phyloP scores from a whole-genome alignment of 768 basidiomycete species.

The Kwoniella sp. region DNA sequence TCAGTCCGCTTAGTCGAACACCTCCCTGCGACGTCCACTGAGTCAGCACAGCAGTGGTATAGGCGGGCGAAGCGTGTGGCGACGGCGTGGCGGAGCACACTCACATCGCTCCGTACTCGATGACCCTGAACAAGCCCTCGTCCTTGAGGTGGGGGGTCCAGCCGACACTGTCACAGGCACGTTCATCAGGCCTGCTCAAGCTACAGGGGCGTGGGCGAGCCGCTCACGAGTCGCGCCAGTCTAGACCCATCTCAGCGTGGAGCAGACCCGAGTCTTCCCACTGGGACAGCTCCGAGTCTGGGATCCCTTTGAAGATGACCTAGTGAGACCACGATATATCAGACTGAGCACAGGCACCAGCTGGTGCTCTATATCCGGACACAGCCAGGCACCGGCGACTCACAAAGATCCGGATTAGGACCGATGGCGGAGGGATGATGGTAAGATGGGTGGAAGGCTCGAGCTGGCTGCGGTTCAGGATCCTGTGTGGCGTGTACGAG shows the following conservation, averaged over 20 bases:
- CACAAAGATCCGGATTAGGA: constrained; percentile 42
- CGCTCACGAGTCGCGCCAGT: constrained; percentile 42
- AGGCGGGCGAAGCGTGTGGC: background rate
- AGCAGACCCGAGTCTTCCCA: constrained; percentile 37
- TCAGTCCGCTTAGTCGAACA: constrained; percentile 17
- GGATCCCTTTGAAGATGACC: constrained; percentile 42
- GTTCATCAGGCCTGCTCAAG: background rate
- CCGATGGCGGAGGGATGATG: constrained; percentile 43
- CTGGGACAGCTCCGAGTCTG: constrained; percentile 33
- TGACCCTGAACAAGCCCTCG: constrained; percentile 39
- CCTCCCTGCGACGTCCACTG: constrained; percentile 1
- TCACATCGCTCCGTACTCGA: constrained; percentile 48
- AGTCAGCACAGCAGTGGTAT: background rate
- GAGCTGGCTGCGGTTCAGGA: constrained; percentile 32
- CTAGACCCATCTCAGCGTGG: constrained; percentile 46
- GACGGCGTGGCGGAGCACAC: constrained; percentile 3
- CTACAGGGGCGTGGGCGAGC: background rate
- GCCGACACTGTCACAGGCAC: constrained; percentile 20
- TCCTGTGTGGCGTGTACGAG: constrained; percentile 4
- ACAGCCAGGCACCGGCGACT: constrained; percentile 3
- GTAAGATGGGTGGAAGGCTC: constrained; percentile 24
- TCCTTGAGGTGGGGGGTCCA: constrained; percentile 37
- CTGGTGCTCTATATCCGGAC: background rate
- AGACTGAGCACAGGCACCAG: background rate
- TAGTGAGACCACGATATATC: constrained; percentile 2